Conservation (phyloP, 768 basidiomycete genomes). For the Suillus decipiens region DNA sequence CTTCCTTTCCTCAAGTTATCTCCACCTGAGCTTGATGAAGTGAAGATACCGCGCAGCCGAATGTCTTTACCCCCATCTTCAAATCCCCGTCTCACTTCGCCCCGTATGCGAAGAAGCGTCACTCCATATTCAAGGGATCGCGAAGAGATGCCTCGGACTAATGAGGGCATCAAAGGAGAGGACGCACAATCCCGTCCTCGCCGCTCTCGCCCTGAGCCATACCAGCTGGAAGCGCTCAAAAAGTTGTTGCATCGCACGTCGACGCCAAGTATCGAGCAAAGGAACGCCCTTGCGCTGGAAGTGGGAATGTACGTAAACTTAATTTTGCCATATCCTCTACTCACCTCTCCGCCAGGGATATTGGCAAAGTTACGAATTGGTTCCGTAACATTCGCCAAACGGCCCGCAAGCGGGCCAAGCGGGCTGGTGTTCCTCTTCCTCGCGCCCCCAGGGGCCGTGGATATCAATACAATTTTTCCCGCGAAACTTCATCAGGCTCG, state of each 20-base stretch:
- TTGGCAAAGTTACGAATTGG: conserved; percentile 87
- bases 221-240: conserved; percentile 76
- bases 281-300: conserved; percentile 69
- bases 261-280: conserved; percentile 80
- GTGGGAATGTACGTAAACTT: conserved; percentile 66
- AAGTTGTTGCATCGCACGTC: conserved; percentile 65
- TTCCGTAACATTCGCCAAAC: conserved; percentile 84
- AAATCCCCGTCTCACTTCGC: conserved; percentile 30
- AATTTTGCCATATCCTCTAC: neutral
- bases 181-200: conserved; percentile 54
- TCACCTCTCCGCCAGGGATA: conserved; percentile 51
- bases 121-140: conserved; percentile 31
- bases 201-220: conserved; percentile 76
- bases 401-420: conserved; percentile 69
- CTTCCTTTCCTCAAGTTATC: conserved; percentile 16
- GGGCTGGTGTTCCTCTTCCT: conserved; percentile 34
- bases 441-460: conserved; percentile 44
- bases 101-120: conserved; percentile 29
- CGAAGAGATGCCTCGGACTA: conserved; percentile 22
- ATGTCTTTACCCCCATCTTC: conserved; percentile 33
- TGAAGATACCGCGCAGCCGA: conserved; percentile 28
- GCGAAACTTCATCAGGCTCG: conserved; percentile 53
- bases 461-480: conserved; percentile 40
- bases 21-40: conserved; percentile 18
- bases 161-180: conserved; percentile 23